Percentiles rank a stretch among this genome's conserved stretches.
These are phyloP conservation scores for Linnemannia schmuckeri DNA, from an alignment of 192 early-diverging fungal species.

Conservation along the genomic window DNA sequence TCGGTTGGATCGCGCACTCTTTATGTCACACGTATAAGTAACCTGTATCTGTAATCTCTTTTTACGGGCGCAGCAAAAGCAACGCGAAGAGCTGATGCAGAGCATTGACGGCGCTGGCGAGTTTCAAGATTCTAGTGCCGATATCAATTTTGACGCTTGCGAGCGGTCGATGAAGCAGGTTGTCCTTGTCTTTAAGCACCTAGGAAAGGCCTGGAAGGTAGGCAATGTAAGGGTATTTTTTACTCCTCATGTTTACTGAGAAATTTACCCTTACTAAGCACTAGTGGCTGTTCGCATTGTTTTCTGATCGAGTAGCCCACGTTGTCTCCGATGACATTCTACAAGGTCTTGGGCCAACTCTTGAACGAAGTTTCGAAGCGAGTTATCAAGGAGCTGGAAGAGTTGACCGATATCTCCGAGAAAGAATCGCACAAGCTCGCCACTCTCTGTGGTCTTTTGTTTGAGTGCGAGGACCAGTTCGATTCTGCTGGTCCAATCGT, in stretches of 20 bases:
- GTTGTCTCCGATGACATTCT: conserved; percentile 45
- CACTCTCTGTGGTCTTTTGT: conserved; percentile 46
- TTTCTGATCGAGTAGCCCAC: conserved; percentile 14
- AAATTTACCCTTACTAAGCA: neutral
- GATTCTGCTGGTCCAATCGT: conserved; percentile 41
- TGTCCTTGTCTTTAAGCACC: conserved; percentile 58
- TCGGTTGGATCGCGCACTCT: conserved; percentile 1
- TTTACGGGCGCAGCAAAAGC: conserved; percentile 60
- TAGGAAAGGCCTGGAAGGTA: conserved; percentile 73
- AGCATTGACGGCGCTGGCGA: conserved; percentile 55
- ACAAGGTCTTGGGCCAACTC: conserved; percentile 38
- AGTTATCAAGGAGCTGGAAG: conserved; percentile 55
- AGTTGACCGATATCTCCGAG: conserved; percentile 55
- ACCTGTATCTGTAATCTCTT: neutral
- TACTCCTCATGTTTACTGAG: neutral
- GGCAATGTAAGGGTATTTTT: neutral
- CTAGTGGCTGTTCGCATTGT: neutral
- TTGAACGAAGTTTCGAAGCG: conserved; percentile 36
- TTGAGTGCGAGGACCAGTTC: conserved; percentile 57
- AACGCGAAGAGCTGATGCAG: conserved; percentile 64
- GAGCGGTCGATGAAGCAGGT: conserved; percentile 67
- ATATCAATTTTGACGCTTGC: conserved; percentile 59
- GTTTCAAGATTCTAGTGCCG: conserved; percentile 55
- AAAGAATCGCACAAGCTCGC: conserved; percentile 59
- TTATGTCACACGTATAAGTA: neutral